Base-by-base conservation (phyloP, 345 rosid genomes). In the Carallia brachiata region DNA sequence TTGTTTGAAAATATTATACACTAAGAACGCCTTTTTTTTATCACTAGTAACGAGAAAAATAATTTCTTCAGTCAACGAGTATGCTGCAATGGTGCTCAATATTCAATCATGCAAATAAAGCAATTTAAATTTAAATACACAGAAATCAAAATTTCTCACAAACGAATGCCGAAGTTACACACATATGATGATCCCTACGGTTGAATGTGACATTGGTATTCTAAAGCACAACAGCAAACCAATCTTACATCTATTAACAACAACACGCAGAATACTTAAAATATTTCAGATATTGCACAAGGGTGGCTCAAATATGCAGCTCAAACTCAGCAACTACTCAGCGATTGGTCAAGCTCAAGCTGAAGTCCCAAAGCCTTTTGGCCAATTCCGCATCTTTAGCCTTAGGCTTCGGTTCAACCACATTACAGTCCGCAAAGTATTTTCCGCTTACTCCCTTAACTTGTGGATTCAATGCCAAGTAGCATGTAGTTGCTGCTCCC, bases 401-500 rank as follows among this genome's bases (percentile, higher is more conserved):
- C 58, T 71, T 82, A 39, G 79, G 6, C 50, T 54, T 59, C 54
- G 85, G 70, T 71, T 84, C 78, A 10, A 67, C 85, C 66, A 77
- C 65, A 79, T 85, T 86, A 67, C 84, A 52, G 76, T 88, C 87
- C 52, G 19, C n/a, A 61, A 88, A 85, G 65, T 88, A 86, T 66
- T 79, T 72, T 0, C 88, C 90, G n/a, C 76, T 80, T 1, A 76
- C 78, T 31, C 90, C 93, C 67, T 75, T 70, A 9, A 85, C 86
- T 36, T 84, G 87, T 34, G 90, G 92, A 79, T 87, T 75, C 81
- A 85, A 72, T 63, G 97, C 88, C 58, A 81, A 87, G 68, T 85
- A 88, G 76, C 93, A 90, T 56, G 92, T 85, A 23, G 97, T 87
- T 52, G 94, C 92, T 0, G 92, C 92, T 54, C 92, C 97, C 92